Conservation (phyloP, 2,329 filamentous ascomycete genomes). For the Juglanconis oblonga region DNA sequence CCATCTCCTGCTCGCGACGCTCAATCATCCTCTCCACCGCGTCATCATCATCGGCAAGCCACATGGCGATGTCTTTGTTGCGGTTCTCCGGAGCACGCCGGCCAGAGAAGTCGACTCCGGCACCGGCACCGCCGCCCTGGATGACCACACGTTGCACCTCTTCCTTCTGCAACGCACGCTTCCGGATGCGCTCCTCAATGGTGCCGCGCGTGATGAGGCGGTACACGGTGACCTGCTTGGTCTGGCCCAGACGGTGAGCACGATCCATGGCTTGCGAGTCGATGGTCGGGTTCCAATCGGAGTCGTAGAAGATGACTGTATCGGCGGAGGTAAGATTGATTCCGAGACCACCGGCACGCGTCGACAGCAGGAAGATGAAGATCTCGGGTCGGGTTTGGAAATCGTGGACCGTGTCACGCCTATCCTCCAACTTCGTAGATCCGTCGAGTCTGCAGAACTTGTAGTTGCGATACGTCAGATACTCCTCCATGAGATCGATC, state of each 20-base stretch:
- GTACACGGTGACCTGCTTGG: constrained; percentile 93
- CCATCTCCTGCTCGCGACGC: constrained; percentile 82
- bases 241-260: constrained; percentile 95
- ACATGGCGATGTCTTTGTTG: constrained; percentile 97
- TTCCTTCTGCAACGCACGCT: constrained; percentile 95
- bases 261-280: constrained; percentile 99
- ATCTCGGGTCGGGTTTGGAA: constrained; percentile 95
- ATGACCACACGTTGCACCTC: constrained; percentile 98
- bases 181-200: constrained; percentile 96
- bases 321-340: constrained; percentile 97
- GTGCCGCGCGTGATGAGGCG: constrained; percentile 94
- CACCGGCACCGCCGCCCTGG: constrained; percentile 76
- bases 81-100: constrained; percentile 82
- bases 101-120: constrained; percentile 94
- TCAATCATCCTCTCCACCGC: constrained; percentile 77
- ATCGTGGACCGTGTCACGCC: constrained; percentile 91
- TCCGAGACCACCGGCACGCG: constrained; percentile 92
- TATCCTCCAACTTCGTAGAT: constrained; percentile 94
- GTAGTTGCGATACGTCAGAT: constrained; percentile 97
- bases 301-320: constrained; percentile 99
- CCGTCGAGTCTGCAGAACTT: constrained; percentile 96
- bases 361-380: constrained; percentile 95
- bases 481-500: constrained; percentile 99
- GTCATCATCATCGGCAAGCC: constrained; percentile 96
- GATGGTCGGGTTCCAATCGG: constrained; percentile 98